Conservation (phyloP, 495 filamentous ascomycete genomes). For the Xylaria telfairii region DNA sequence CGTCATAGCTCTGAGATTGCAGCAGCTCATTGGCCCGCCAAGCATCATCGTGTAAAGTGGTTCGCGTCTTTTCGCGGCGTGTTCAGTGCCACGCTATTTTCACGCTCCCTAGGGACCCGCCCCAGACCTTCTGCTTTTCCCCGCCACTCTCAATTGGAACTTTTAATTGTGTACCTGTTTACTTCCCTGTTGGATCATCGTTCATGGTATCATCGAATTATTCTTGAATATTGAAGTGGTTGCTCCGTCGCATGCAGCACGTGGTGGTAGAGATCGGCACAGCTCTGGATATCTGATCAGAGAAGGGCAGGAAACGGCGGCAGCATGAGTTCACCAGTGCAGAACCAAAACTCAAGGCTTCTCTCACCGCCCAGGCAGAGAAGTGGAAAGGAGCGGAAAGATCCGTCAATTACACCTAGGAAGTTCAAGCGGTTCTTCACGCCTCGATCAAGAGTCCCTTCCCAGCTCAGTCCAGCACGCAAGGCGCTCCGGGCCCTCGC, state of each 20-base stretch:
- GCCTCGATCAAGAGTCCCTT: slow-evolving; percentile 59
- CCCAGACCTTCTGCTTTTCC: slow-evolving; percentile 10
- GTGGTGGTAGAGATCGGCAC: slow-evolving; percentile 5
- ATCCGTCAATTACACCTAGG: slow-evolving; percentile 69
- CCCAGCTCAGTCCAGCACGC: slow-evolving; percentile 59
- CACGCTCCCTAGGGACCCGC: not conserved
- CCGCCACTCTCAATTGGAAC: slow-evolving; percentile 20
- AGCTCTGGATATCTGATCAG: not conserved
- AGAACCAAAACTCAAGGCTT: slow-evolving; percentile 22
- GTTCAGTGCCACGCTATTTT: slow-evolving; percentile 28
- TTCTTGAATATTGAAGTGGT: not conserved
- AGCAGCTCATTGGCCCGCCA: slow-evolving; percentile 5
- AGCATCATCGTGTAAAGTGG: slow-evolving; percentile 26
- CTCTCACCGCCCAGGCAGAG: slow-evolving; percentile 45
- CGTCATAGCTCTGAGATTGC: slow-evolving; percentile 22
- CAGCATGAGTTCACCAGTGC: slow-evolving; percentile 22
- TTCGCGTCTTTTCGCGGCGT: slow-evolving; percentile 44
- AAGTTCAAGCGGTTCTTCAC: slow-evolving; percentile 87
- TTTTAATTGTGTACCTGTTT: slow-evolving; percentile 9
- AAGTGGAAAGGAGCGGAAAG: slow-evolving; percentile 51
- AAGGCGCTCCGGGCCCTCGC: slow-evolving; percentile 75
- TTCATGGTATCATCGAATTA: not conserved
- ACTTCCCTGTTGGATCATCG: not conserved
- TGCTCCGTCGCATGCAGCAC: slow-evolving; percentile 6
- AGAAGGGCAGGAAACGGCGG: slow-evolving; percentile 19